A percentile compares a stretch with the other conserved stretches of the same genome.
Evolutionary conservation across 805 yeast species (phyloP).

Genomic region (Nakazawaea ishiwadae): DNA sequence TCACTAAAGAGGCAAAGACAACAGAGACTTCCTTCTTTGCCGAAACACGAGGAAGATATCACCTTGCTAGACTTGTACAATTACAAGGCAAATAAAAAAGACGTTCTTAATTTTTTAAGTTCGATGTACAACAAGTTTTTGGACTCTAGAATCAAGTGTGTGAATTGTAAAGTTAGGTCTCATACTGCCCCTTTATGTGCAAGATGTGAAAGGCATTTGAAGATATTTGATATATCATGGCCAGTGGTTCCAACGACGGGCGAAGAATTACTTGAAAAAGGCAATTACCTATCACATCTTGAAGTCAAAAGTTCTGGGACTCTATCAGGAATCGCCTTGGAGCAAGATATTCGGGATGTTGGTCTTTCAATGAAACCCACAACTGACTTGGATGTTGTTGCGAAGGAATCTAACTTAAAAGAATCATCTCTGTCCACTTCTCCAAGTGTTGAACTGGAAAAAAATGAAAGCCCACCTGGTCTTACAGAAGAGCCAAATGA

Average conservation of each 20-base stretch:
- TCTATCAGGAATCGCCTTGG: background rate
- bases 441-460: too few species aligned
- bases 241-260: background rate
- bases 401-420: too few species aligned
- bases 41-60: background rate
- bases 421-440: too few species aligned
- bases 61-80: slow-evolving; percentile 2
- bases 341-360: background rate
- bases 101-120: background rate
- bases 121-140: slow-evolving; percentile 2
- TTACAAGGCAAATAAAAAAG: background rate
- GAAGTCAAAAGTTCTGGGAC: background rate
- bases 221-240: slow-evolving; percentile 17
- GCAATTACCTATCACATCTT: background rate
- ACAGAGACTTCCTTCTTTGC: too few species aligned
- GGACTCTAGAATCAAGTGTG: background rate
- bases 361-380: background rate
- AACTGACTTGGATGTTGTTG: background rate
- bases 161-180: background rate
- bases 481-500: too few species aligned
- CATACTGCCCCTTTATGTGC: slow-evolving; percentile 16
- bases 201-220: slow-evolving; percentile 23
- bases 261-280: background rate
- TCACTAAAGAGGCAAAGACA: too few species aligned
- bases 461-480: too few species aligned